Evolutionary conservation across 2,329 filamentous ascomycete species (phyloP), one percentile per base, ranked within the genome.

Genomic region (Fusarium beomiforme): DNA sequence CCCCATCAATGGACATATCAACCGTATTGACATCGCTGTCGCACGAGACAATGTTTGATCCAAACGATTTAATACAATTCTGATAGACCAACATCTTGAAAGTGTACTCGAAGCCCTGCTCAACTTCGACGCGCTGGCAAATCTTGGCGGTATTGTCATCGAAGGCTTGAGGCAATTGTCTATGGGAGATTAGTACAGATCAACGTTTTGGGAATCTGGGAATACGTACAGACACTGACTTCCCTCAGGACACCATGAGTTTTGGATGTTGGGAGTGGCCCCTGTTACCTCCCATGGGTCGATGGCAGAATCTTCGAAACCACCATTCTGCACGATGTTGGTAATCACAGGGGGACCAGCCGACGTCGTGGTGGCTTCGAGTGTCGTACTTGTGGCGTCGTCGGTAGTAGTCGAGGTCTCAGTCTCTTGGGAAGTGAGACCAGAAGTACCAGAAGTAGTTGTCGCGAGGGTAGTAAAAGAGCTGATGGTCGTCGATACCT

Each of bases 171-270:
- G 33, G 17, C 1, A 60, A 5, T 24, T 7, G 3, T 17, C 56
- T 59, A 6, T 3, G 0, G 8, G 2, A 26, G 0, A 9, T 59
- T 34, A 59, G 46, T 6, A 59, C 2, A 10, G 4, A 19, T 11
- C 1, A 21, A 5, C 4, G 13, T 14, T n/a, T 5, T 5, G 0
- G 1, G 5, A 1, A 6, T 6, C 2, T 14, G 0, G 8, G 6
- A 1, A 5, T 16, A 54, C 56, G 6, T 2, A 60, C 50, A 57
- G 24, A 5, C 33, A 31, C 6, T 60, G 1, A 11, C 4, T 21
- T 2, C 41, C 51, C 8, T 57, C 50, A 13, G 23, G 5, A 14
- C 21, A 56, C 14, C 11, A 11, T 6, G 5, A 9, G 7, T n/a
- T 5, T 17, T 5, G 5, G 46, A n/a, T 16, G 17, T 1, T 4